Evolutionary conservation across 2,329 filamentous ascomycete genomes (phyloP).

Genomic region (Ceratocystis destructans): DNA sequence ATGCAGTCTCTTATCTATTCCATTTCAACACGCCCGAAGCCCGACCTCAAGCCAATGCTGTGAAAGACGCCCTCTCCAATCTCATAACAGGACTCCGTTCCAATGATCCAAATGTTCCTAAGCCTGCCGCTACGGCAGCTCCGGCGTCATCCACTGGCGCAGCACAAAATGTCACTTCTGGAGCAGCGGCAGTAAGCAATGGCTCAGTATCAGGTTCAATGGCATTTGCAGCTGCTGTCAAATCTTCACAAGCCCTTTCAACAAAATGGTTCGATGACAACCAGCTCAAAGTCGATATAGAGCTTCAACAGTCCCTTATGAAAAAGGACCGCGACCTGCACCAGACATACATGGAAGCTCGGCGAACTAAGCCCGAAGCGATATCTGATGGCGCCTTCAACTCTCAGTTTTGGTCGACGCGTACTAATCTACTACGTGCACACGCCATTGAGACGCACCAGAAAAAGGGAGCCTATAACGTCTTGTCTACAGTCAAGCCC

Average conservation of each 20-base stretch:
- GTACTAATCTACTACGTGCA: slow-evolving; percentile 71
- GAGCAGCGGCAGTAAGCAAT: slow-evolving; percentile 8
- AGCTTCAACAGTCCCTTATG: slow-evolving; percentile 76
- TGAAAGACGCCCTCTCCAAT: slow-evolving; percentile 69
- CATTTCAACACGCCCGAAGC: slow-evolving; percentile 74
- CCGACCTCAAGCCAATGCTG: slow-evolving; percentile 66
- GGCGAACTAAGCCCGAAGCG: slow-evolving; percentile 69
- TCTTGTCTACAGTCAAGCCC: slow-evolving; percentile 78
- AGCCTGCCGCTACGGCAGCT: slow-evolving; percentile 29
- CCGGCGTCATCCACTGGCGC: slow-evolving; percentile 22
- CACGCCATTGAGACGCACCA: slow-evolving; percentile 83
- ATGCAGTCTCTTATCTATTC: slow-evolving; percentile 65
- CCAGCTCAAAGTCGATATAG: slow-evolving; percentile 61
- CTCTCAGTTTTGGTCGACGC: slow-evolving; percentile 84
- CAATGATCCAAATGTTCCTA: slow-evolving; percentile 38
- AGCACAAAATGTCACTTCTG: slow-evolving; percentile 19
- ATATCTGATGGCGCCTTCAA: slow-evolving; percentile 73
- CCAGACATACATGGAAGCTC: slow-evolving; percentile 75
- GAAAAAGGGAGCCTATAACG: slow-evolving; percentile 81
- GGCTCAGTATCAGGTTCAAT: slow-evolving; percentile 48
- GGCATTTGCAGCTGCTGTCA: slow-evolving; percentile 61
- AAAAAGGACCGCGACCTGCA: slow-evolving; percentile 63
- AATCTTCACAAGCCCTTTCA: slow-evolving; percentile 35
- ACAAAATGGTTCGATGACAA: slow-evolving; percentile 69
- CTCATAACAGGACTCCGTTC: slow-evolving; percentile 58